phyloP scores from a whole-genome alignment of 2,329 filamentous ascomycete genomes.

The Dactylellina cionopaga region DNA sequence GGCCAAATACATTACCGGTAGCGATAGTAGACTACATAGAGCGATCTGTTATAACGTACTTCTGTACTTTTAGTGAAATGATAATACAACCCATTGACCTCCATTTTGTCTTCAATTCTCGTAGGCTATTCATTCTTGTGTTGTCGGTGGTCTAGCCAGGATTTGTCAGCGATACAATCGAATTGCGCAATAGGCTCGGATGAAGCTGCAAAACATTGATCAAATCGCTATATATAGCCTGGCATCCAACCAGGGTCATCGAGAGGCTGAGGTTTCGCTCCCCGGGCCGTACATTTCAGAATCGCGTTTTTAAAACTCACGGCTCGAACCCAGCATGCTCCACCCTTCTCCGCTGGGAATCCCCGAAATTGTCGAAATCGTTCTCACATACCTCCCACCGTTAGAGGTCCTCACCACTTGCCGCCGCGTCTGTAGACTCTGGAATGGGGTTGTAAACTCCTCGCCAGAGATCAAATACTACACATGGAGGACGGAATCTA shows the following conservation, averaged over 20 bases:
- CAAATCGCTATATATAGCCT: no score
- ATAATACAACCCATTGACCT: neutral
- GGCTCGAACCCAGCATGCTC: neutral
- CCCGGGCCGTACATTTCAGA: no score
- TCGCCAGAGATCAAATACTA: conserved; percentile 20
- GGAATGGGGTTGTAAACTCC: conserved; percentile 17
- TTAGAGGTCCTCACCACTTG: conserved; percentile 27
- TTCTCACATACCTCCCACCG: conserved; percentile 14
- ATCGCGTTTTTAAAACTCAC: no score
- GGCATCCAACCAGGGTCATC: no score
- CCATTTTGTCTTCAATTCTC: neutral
- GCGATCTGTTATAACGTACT: neutral
- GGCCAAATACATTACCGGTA: no score
- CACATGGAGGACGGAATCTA: conserved; percentile 10
- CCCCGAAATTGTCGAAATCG: conserved; percentile 29
- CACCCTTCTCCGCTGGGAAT: conserved; percentile 14
- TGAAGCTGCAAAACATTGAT: neutral
- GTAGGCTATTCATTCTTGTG: neutral
- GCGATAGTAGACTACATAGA: conserved; percentile 14
- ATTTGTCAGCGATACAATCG: neutral
- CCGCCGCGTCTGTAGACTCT: conserved; percentile 22
- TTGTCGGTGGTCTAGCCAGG: conserved; percentile 1
- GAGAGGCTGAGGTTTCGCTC: no score
- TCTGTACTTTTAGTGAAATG: conserved; percentile 10
- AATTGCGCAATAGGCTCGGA: neutral